Evolutionary conservation across 352 stramenopile species (phyloP), one percentile per base, ranked within the genome.

Genomic region (Phytophthora melonis): DNA sequence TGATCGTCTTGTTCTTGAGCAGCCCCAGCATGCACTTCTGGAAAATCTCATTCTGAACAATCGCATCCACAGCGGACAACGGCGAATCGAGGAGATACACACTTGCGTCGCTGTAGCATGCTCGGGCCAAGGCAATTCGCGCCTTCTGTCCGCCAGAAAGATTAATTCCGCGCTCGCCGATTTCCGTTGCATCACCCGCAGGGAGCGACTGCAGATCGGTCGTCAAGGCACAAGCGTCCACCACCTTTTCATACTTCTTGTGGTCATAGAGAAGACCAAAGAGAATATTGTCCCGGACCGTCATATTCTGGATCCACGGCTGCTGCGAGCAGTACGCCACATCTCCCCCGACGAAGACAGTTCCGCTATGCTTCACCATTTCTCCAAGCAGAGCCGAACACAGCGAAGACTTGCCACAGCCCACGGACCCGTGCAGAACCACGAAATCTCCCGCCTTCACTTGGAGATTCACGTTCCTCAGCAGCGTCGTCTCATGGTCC

Each of bases 241-340:
- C 23, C 25, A 86, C 74, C 34, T 81, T 83, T 25, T 82, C 70
- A 63, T 94, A 94, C 59, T 82, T 86, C n/a, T 74, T 77, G 39
- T 56, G 70, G 56, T 91, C 67, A 25, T 79, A 92, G 10, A 74
- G 73, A 50, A 84, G 70, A n/a, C 93, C 93, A 77, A 99, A 99
- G 14, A 98, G 73, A 66, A 99, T 97, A 74, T 99, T 99, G 19
- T 86, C 74, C 1, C 71, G 79, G 7, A 86, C 66, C 7, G 77
- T 84, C 79, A 84, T 75, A 39, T 98, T 97, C 47, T 98, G 74
- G 58, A 98, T 97, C 89, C 91, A 98, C 23, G 93, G 85, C 36
- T 93, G 83, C 72, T 98, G 94, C n/a, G 91, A 83, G 62, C 82
- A 95, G 72, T 93, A 97, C 6, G 90, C 90, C 3, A 97, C 43